Evolutionary conservation across 163 green algal genomes (phyloP).

Genomic region (Scenedesmus sp.): DNA sequence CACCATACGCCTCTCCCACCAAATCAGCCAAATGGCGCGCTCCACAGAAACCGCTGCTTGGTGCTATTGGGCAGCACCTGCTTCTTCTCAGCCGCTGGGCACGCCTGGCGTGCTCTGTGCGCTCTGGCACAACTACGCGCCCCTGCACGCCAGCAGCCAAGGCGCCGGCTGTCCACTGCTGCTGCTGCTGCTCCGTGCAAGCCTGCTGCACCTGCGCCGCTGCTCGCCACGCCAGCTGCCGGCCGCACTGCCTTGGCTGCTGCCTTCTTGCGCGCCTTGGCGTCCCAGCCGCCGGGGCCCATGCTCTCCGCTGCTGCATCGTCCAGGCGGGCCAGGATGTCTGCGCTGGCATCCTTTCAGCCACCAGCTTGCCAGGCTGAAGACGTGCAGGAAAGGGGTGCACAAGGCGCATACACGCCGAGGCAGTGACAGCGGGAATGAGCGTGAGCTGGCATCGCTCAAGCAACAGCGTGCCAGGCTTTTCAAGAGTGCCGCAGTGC

Average conservation of each 20-base stretch:
- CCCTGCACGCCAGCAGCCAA: too few relatives aligned
- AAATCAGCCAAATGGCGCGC: background rate
- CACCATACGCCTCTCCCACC: background rate
- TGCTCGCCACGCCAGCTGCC: background rate
- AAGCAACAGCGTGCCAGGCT: background rate
- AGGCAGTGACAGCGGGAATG: too few relatives aligned
- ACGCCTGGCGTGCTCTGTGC: too few relatives aligned
- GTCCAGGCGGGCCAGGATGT: slow-evolving; percentile 30
- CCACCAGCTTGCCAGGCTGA: slow-evolving; percentile 8
- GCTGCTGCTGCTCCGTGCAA: background rate
- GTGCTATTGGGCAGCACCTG: too few relatives aligned
- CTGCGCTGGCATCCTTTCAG: background rate
- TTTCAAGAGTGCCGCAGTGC: too few relatives aligned
- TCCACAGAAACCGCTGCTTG: too few relatives aligned
- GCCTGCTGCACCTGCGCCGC: slow-evolving; percentile 1
- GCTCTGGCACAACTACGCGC: too few relatives aligned
- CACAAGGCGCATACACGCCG: too few relatives aligned
- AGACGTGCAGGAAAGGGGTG: background rate
- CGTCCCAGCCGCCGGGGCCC: background rate
- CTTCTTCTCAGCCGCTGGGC: too few relatives aligned
- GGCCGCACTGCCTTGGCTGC: background rate
- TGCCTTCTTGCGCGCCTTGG: slow-evolving; percentile 33
- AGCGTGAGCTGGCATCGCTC: too few relatives aligned
- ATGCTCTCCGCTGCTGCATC: slow-evolving; percentile 3
- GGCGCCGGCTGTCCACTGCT: background rate